Conservation (phyloP, 495 filamentous ascomycete species). For the Durotheca rogersii region DNA sequence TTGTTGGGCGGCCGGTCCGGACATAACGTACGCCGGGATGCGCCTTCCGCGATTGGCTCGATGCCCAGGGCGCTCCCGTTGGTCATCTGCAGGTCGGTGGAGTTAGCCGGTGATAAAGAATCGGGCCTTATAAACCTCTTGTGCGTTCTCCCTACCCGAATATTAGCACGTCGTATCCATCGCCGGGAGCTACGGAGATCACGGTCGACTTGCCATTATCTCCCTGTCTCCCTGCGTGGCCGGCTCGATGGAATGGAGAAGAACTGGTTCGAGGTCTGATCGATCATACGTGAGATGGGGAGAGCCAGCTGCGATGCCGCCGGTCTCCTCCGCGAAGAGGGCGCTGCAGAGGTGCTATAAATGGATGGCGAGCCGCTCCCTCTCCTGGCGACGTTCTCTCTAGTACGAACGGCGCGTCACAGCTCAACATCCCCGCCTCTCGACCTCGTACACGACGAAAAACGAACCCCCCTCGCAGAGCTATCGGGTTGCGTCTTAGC, state of each 20-base stretch:
- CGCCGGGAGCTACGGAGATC: too few species aligned
- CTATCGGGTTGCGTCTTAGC: constrained; percentile 2
- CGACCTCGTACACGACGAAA: too few species aligned
- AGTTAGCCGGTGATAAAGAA: constrained; percentile 1
- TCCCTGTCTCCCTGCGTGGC: too few species aligned
- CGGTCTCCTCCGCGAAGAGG: neutral
- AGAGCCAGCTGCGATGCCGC: neutral
- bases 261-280: too few species aligned
- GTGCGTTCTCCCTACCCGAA: neutral
- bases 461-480: too few species aligned
- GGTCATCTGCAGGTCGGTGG: neutral
- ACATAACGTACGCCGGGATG: neutral
- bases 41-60: constrained; percentile 1
- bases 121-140: neutral
- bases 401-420: too few species aligned
- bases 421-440: too few species aligned
- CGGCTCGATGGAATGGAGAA: too few species aligned
- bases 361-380: neutral
- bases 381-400: neutral
- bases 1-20: neutral
- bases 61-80: neutral
- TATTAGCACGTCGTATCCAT: neutral
- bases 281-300: neutral
- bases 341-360: neutral
- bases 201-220: too few species aligned